Conservation (phyloP, 106 monocot species). For the Triglochin maritima region DNA sequence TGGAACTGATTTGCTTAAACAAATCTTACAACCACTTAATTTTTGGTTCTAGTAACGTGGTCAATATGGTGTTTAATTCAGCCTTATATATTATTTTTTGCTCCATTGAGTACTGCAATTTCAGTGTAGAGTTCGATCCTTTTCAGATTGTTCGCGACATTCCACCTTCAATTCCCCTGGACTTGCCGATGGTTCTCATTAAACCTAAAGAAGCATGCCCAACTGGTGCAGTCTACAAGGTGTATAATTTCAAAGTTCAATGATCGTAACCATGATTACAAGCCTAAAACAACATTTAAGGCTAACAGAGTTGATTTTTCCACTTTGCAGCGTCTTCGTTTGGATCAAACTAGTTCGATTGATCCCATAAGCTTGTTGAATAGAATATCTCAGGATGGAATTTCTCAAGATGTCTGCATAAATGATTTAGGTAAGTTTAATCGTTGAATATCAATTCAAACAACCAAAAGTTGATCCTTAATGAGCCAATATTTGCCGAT, state of each 20-base stretch:
- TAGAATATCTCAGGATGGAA: constrained; percentile 53
- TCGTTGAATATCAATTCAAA: background rate
- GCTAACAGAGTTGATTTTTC: background rate
- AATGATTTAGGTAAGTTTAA: constrained; percentile 79
- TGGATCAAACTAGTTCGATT: constrained; percentile 58
- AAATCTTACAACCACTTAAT: too few species aligned
- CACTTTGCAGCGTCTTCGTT: constrained; percentile 47
- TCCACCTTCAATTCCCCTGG: constrained; percentile 34
- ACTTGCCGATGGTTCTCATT: constrained; percentile 89
- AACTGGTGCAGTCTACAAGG: constrained; percentile 98
- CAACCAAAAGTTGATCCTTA: background rate
- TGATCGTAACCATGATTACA: background rate
- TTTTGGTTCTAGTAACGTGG: too few species aligned
- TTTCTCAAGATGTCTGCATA: constrained; percentile 85
- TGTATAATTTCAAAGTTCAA: constrained; percentile 5
- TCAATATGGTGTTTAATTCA: too few species aligned
- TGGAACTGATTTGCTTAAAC: too few species aligned
- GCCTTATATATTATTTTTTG: too few species aligned
- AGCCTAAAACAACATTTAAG: background rate
- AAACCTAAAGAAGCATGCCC: constrained; percentile 94
- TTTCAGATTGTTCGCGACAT: constrained; percentile 79
- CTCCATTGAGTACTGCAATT: too few species aligned
- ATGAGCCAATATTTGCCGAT: background rate
- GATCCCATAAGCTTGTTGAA: constrained; percentile 67
- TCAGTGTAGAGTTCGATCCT: background rate